These are phyloP conservation scores for Leishmania turanica DNA, from an alignment of 208 protist species.

Conservation along the genomic window DNA sequence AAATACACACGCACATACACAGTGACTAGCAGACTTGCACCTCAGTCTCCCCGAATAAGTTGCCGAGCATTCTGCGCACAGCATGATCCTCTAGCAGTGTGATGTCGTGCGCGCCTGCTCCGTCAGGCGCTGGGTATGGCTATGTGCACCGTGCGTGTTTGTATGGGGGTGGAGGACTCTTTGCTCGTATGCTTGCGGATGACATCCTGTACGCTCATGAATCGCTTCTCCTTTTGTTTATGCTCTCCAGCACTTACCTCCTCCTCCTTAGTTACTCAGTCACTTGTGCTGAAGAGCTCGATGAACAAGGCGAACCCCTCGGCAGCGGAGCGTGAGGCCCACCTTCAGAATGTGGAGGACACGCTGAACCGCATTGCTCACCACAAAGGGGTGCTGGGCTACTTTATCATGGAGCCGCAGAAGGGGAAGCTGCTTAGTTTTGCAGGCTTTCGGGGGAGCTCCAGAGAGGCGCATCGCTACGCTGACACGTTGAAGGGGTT, in stretches of 20 bases:
- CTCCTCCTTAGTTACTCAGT: not conserved
- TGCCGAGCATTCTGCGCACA: not conserved
- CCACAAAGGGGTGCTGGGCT: slow-evolving; percentile 81
- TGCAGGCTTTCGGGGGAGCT: slow-evolving; percentile 61
- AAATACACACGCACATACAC: not conserved
- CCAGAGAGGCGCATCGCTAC: slow-evolving; percentile 51
- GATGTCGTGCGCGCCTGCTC: not conserved
- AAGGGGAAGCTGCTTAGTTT: slow-evolving; percentile 61
- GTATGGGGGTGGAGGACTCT: not conserved
- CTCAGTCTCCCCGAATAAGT: not conserved
- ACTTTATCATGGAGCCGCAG: slow-evolving; percentile 73
- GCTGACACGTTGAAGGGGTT: slow-evolving; percentile 67
- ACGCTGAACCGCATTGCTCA: slow-evolving; percentile 70
- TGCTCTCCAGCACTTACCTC: slow-evolving; percentile 3
- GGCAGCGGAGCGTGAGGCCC: slow-evolving; percentile 52
- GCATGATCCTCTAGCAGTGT: not conserved
- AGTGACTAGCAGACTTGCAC: not conserved
- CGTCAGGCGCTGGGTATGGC: not conserved
- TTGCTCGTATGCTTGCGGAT: not conserved
- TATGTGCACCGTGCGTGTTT: not conserved
- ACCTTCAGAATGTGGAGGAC: slow-evolving; percentile 66
- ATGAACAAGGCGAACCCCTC: slow-evolving; percentile 33
- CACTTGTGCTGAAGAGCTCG: slow-evolving; percentile 6
- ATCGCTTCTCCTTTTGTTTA: slow-evolving; percentile 1
- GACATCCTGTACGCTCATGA: not conserved